Percentiles rank a stretch among this genome's conserved stretches.
phyloP scores from a whole-genome alignment of 2,329 filamentous ascomycete genomes.

The Fusarium udum region DNA sequence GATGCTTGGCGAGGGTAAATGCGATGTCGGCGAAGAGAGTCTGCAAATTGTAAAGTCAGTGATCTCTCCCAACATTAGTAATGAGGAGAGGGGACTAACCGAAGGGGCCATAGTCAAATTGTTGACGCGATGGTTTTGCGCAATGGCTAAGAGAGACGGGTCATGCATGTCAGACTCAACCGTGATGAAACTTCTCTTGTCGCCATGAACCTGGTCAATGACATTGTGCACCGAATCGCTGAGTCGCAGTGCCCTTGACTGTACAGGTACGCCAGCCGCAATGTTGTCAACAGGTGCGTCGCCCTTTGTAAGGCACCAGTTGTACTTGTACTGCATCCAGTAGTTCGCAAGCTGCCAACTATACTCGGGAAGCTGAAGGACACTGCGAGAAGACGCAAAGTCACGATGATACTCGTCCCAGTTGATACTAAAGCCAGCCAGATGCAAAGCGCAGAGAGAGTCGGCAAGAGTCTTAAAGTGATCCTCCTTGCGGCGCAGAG shows the following conservation, averaged over 20 bases:
- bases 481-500: conserved; percentile 71
- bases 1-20: not conserved
- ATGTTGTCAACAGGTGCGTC: not conserved
- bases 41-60: not conserved
- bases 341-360: conserved; percentile 79
- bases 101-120: not conserved
- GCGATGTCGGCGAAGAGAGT: not conserved
- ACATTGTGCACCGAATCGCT: not conserved
- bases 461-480: conserved; percentile 71
- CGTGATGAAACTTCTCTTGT: not conserved
- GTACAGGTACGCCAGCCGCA: accelerated
- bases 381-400: conserved; percentile 52
- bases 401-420: conserved; percentile 73
- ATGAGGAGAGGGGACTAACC: accelerated
- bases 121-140: not conserved
- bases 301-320: conserved; percentile 77
- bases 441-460: conserved; percentile 67
- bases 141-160: not conserved
- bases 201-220: not conserved
- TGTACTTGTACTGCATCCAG: conserved; percentile 70
- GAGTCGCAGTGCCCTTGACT: accelerated
- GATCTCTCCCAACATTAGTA: accelerated
- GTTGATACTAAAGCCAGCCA: conserved; percentile 69
- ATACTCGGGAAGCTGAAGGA: conserved; percentile 74
- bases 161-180: not conserved